phyloP scores from a whole-genome alignment of 2,329 filamentous ascomycete genomes.

The Cercospora beticola region DNA sequence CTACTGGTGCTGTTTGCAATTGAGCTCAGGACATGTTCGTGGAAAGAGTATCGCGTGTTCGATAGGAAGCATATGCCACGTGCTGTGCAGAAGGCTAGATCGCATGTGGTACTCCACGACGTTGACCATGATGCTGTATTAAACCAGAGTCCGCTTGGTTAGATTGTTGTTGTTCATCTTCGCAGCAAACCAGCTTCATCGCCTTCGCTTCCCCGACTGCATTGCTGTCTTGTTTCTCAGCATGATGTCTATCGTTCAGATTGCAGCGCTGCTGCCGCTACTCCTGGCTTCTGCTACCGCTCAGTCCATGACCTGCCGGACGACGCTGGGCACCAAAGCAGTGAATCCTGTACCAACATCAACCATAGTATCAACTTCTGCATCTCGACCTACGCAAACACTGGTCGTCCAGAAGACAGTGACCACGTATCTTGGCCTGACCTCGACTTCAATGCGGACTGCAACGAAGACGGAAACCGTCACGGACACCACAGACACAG shows the following conservation, averaged over 20 bases:
- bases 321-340: slow-evolving; percentile 1
- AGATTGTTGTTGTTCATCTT: not conserved
- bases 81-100: not conserved
- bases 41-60: not conserved
- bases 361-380: not conserved
- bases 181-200: not conserved
- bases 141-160: not conserved
- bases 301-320: slow-evolving; percentile 1
- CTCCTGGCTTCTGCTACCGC: not conserved
- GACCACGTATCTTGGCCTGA: slow-evolving; percentile 3
- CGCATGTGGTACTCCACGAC: not conserved
- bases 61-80: not conserved
- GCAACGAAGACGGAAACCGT: slow-evolving; percentile 1
- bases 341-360: not conserved
- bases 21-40: not conserved
- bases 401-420: slow-evolving; percentile 6
- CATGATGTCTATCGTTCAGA: not conserved
- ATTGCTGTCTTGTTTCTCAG: not conserved
- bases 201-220: not conserved
- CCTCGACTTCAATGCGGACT: not conserved
- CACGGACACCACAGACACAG: not conserved
- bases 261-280: slow-evolving; percentile 1
- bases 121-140: not conserved
- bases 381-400: not conserved
- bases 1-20: not conserved